Base-by-base conservation (phyloP, 345 rosid species). In the Murraya paniculata region DNA sequence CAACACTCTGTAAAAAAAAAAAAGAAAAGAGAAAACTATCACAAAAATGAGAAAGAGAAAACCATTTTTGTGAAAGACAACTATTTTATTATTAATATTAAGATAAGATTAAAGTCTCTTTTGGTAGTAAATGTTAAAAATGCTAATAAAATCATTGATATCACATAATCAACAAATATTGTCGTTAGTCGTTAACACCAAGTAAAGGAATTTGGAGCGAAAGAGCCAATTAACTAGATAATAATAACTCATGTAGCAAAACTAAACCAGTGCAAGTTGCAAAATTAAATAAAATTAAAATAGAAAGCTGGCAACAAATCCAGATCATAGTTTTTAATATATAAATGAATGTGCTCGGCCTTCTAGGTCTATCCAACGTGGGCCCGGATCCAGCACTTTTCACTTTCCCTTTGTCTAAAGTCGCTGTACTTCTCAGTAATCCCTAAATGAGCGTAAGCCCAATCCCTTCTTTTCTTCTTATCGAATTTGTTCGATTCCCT, bases 321-420 rank as follows among this genome's bases (percentile, higher is more conserved):
- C 71, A 48, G 61, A 30, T 48, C 48, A 50, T 64, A 31, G 5
- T 53, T 64, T 64, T 28, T 48, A 27, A 18, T 45, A 10, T 22
- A 19, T 1, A 50, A 61, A 13, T 7, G 59, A 61, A 45, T 39
- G 45, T 13, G 59, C 25, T 21, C 10, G 38, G 39, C 39, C 19
- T 74, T 84, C 82, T 64, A 24, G 71, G 64, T 60, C 58, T 68
- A 80, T 84, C 83, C 66, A 66, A 60, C 35, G 24, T 59, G 87
- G 81, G 56, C 80, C 87, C 82, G 72, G 19, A 45, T 33, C 71
- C 10, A 61, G 80, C 82, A 21, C 87, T 74, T 84, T 86, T 64
- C 24, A 18, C 24, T 69, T 53, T 38, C 30, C 64, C 60, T 68
- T 85, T 14, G 64, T 60, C 64, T 36, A 62, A 41, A 24, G 45